A percentile compares a stretch with the other conserved stretches of the same genome.
Evolutionary conservation across 352 stramenopile genomes (phyloP).

Genomic region (Thalassiosira pacifica): DNA sequence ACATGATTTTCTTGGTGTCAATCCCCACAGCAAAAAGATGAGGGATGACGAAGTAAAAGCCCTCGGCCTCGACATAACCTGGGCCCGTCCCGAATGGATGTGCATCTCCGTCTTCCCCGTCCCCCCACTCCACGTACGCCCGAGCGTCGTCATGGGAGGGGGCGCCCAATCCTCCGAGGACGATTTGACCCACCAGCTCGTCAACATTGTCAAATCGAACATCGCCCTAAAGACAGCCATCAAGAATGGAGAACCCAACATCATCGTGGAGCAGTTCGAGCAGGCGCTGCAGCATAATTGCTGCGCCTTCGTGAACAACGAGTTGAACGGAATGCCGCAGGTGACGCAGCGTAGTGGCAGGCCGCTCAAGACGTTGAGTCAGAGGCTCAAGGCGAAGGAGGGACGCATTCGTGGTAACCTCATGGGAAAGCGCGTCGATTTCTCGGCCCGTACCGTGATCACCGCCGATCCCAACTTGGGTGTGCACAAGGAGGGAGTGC

Average conservation of each 20-base stretch:
- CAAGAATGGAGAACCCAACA: slow-evolving; percentile 95
- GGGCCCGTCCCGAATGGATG: slow-evolving; percentile 97
- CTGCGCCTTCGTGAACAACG: slow-evolving; percentile 97
- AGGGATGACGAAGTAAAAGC: slow-evolving; percentile 95
- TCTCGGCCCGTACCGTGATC: slow-evolving; percentile 99
- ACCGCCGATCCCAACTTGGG: slow-evolving; percentile 99
- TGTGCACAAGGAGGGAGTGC: slow-evolving; percentile 99
- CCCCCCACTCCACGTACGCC: slow-evolving; percentile 97
- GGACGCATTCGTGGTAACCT: slow-evolving; percentile 99
- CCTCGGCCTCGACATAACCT: slow-evolving; percentile 95
- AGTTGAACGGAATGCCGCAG: slow-evolving; percentile 94
- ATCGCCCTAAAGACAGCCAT: slow-evolving; percentile 94
- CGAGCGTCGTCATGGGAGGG: slow-evolving; percentile 94
- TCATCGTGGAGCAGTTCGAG: slow-evolving; percentile 94
- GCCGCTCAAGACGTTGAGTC: slow-evolving; percentile 97
- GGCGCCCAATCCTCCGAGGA: slow-evolving; percentile 94
- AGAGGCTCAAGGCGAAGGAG: slow-evolving; percentile 96
- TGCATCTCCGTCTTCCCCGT: slow-evolving; percentile 99
- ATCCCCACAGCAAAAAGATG: slow-evolving; percentile 91
- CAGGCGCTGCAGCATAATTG: slow-evolving; percentile 91
- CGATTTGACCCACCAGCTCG: slow-evolving; percentile 98
- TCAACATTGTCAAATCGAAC: slow-evolving; percentile 99
- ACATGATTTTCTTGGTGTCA: neutral
- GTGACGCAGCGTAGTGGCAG: slow-evolving; percentile 96
- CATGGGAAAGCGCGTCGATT: slow-evolving; percentile 99